Evolutionary conservation across 306 rosid species (phyloP).

Genomic region (Dalbergia cultrata): DNA sequence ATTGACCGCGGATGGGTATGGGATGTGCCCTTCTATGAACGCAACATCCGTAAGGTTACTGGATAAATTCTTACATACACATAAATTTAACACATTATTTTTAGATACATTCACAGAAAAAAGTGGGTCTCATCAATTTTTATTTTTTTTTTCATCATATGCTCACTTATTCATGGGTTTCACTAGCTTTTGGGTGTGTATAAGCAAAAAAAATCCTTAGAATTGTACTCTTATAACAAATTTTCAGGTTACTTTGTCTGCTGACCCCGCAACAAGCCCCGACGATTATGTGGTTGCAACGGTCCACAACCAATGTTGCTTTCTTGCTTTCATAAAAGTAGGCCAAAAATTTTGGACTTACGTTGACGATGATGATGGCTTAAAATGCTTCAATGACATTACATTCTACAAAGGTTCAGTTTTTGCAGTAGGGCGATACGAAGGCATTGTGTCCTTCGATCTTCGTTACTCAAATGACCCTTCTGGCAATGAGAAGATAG

Average conservation of each 20-base stretch:
- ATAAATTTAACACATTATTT: no score
- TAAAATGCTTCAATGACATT: background rate
- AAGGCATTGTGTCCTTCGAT: background rate
- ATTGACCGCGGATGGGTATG: no score
- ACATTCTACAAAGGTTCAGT: background rate
- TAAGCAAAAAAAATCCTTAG: no score
- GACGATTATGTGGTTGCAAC: background rate
- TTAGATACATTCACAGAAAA: no score
- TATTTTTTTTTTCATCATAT: no score
- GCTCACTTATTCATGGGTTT: background rate
- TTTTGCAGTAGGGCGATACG: background rate
- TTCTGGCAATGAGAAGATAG: background rate
- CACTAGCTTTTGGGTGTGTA: background rate
- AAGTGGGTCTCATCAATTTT: no score
- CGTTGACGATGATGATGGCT: background rate
- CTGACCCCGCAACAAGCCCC: background rate
- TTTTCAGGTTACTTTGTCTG: background rate
- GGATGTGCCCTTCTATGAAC: background rate
- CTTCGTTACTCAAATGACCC: background rate
- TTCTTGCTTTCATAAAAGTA: background rate
- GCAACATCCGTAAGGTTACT: background rate
- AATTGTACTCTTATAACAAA: no score
- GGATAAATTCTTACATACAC: no score
- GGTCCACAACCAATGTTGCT: background rate
- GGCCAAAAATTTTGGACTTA: background rate